Base-by-base conservation (phyloP, 2,329 filamentous ascomycete species). In the Harringtonia aguacate region DNA sequence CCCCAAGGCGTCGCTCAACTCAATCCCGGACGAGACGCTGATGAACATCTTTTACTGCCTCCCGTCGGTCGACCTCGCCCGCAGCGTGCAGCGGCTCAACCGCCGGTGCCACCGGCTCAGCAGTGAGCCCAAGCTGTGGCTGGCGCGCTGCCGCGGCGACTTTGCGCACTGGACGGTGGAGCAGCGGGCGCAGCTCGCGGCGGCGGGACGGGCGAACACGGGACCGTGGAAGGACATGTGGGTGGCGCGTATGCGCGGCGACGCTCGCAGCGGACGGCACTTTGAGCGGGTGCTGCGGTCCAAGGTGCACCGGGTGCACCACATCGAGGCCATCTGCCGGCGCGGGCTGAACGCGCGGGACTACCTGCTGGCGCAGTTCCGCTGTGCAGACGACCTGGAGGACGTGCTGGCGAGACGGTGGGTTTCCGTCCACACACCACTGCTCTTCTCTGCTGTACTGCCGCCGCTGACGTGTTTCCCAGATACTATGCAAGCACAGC, bases 311-410 rank as follows among this genome's bases (percentile, higher is more conserved):
- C 80, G 88, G 18, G 72, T 87, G 45, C 70, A 72, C 44, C 80
- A 81, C 55, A 80, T 87, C 49, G 77, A 84, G 53, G 65, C 72
- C 41, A 84, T 97, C 49, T 79, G 84, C 43, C 66, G 70, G 24
- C 70, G 81, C 55, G 88, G 88, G 1, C 90, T 89, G 56, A 88
- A 97, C 65, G 85, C 83, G 37, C 95, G 95, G 60, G 89, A 95
- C 59, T 81, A 80, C 44, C 71, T 97, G 39, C 56, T 88, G 48
- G 68, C 73, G 44, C 80, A 94, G 57, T 77, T 73, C 48, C 67
- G 67, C 12, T 27, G 24, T 10, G 69, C 73, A 29, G 65, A 72
- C 15, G 72, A 66, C 5, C 36, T n/a, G 1, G 75, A 84, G 14
- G 87, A 95, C 64, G 77, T 84, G 43, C 65, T 98, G 54, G 85